Evolutionary conservation across 2,329 filamentous ascomycete species (phyloP).

Genomic region (Neophaeococcomyces mojaviensis): DNA sequence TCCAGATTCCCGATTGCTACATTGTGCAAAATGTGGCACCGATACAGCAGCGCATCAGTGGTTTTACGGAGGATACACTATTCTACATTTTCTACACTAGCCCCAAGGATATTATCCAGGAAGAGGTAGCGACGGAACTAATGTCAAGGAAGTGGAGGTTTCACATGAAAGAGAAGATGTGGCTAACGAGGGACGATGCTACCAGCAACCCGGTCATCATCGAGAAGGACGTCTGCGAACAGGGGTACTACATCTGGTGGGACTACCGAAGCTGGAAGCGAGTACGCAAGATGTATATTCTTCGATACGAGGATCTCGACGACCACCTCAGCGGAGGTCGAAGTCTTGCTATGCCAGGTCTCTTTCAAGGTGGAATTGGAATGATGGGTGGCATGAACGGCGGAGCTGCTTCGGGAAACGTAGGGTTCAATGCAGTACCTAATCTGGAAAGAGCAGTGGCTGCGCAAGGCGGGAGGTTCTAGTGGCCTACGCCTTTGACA

Average conservation of each 20-base stretch:
- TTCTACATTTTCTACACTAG: conserved; percentile 65
- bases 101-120: conserved; percentile 58
- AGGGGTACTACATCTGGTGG: conserved; percentile 46
- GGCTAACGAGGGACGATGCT: conserved; percentile 43
- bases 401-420: conserved; percentile 7
- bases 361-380: conserved; percentile 4
- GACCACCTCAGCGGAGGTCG: conserved; percentile 27
- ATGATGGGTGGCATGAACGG: conserved; percentile 8
- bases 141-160: conserved; percentile 47
- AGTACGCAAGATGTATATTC: conserved; percentile 42
- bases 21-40: conserved; percentile 59
- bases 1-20: conserved; percentile 56
- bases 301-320: conserved; percentile 44
- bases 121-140: conserved; percentile 57
- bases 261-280: conserved; percentile 44
- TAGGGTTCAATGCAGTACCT: conserved; percentile 21
- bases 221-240: conserved; percentile 41
- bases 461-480: conserved; percentile 18
- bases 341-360: conserved; percentile 3
- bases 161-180: conserved; percentile 45
- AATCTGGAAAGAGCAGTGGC: conserved; percentile 21
- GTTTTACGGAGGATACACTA: conserved; percentile 57
- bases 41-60: conserved; percentile 49
- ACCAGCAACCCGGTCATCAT: conserved; percentile 42
- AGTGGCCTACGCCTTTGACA: neutral